These are phyloP conservation scores for Linanthus parryae DNA, from an alignment of 148 eudicot genomes.

Conservation along the genomic window DNA sequence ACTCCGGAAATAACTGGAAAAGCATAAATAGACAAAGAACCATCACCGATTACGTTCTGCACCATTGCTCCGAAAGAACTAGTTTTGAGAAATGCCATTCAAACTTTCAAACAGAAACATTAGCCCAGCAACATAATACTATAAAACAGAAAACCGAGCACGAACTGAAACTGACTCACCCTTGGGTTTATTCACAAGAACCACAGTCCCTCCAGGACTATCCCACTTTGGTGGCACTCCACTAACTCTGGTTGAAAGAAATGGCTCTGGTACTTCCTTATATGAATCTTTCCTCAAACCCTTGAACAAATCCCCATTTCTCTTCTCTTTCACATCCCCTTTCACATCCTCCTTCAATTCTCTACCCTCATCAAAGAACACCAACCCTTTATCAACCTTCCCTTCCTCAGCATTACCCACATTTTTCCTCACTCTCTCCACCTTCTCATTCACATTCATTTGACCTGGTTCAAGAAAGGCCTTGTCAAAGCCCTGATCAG, in stretches of 20 bases:
- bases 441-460: constrained; percentile 16
- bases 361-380: constrained; percentile 12
- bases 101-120: no score
- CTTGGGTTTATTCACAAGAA: constrained; percentile 91
- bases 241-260: constrained; percentile 61
- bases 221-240: constrained; percentile 90
- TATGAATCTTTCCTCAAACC: constrained; percentile 95
- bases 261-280: constrained; percentile 83
- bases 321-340: constrained; percentile 62
- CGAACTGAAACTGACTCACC: constrained; percentile 31
- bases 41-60: no score
- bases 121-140: neutral
- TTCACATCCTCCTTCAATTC: constrained; percentile 30
- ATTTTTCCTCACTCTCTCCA: constrained; percentile 16
- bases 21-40: no score
- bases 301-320: constrained; percentile 89
- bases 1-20: no score
- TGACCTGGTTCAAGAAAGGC: constrained; percentile 82
- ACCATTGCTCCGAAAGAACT: no score
- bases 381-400: constrained; percentile 17
- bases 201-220: constrained; percentile 72
- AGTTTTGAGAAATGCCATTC: no score
- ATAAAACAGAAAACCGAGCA: neutral
- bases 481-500: constrained; percentile 87
- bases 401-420: constrained; percentile 25